These are phyloP conservation scores for Jatropha podagrica DNA, from an alignment of 441 rosid species.

Conservation along the genomic window DNA sequence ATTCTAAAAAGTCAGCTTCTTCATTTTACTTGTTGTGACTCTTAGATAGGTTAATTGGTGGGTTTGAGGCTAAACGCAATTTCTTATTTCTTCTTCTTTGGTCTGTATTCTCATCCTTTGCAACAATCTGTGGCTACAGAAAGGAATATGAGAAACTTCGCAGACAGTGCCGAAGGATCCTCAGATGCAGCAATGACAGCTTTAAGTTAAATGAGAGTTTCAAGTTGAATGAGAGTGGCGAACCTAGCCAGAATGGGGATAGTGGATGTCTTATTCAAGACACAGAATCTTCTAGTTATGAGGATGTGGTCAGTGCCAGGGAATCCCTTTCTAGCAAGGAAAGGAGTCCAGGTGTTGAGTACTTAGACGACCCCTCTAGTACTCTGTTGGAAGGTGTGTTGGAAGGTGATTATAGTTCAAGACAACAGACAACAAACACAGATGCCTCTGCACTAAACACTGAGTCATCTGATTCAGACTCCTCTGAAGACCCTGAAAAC, in stretches of 20 bases:
- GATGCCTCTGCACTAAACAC: conserved; percentile 53
- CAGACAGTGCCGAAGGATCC: conserved; percentile 50
- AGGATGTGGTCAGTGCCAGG: conserved; percentile 60
- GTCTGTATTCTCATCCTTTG: conserved; percentile 10
- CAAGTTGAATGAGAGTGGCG: conserved; percentile 33
- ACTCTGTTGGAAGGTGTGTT: conserved; percentile 20
- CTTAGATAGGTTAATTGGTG: neutral
- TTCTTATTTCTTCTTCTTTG: neutral
- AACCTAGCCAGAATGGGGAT: conserved; percentile 30
- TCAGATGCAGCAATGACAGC: conserved; percentile 38
- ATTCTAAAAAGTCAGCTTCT: conserved; percentile 1
- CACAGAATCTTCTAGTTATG: conserved; percentile 52
- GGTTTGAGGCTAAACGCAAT: neutral
- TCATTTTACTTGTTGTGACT: conserved; percentile 10
- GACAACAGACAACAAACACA: conserved; percentile 39
- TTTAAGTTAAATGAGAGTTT: conserved; percentile 8
- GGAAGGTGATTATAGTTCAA: conserved; percentile 44
- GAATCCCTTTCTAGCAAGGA: conserved; percentile 45
- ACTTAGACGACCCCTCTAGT: conserved; percentile 54
- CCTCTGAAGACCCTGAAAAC: conserved; percentile 67
- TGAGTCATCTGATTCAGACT: conserved; percentile 70
- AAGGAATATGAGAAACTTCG: conserved; percentile 81
- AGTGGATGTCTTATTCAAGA: conserved; percentile 45
- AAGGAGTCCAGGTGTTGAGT: conserved; percentile 44
- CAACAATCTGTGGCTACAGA: conserved; percentile 42